Conservation (phyloP, 148 eudicot species). For the Rhododendron mucronatum region DNA sequence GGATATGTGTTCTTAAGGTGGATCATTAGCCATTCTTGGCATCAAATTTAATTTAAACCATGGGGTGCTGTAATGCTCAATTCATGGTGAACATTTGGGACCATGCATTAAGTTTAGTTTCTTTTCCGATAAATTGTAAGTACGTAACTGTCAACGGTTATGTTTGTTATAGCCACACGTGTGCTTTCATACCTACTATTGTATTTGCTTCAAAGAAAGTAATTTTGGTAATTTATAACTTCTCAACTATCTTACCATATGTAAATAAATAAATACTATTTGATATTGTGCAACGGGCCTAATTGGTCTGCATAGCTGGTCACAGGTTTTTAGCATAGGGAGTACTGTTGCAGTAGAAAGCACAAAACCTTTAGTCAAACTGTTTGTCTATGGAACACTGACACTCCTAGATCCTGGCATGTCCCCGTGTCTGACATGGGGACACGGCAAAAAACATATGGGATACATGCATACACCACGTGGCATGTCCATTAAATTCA, state of each 20-base stretch:
- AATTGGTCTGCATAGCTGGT: not conserved
- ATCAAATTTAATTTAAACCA: not conserved
- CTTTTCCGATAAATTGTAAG: not conserved
- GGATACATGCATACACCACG: not conserved
- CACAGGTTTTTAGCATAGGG: not conserved
- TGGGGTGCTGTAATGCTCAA: not conserved
- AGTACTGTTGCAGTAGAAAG: not conserved
- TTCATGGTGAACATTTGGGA: not conserved
- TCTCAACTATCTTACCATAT: not conserved
- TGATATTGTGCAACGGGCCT: not conserved
- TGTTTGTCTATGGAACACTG: not conserved
- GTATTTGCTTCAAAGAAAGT: not conserved
- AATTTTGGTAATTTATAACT: not conserved
- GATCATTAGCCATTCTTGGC: conserved; percentile 8
- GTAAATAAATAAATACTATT: not conserved
- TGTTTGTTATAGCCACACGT: not conserved
- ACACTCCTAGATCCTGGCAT: not conserved
- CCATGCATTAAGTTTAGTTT: not conserved
- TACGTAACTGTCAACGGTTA: not conserved
- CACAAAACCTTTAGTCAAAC: not conserved
- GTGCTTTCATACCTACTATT: not conserved
- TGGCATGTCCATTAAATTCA: not conserved
- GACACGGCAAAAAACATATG: not conserved
- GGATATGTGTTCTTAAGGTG: conserved; percentile 96
- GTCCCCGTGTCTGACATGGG: not conserved